Conservation (phyloP, 768 basidiomycete genomes). For the Mycena rosella region DNA sequence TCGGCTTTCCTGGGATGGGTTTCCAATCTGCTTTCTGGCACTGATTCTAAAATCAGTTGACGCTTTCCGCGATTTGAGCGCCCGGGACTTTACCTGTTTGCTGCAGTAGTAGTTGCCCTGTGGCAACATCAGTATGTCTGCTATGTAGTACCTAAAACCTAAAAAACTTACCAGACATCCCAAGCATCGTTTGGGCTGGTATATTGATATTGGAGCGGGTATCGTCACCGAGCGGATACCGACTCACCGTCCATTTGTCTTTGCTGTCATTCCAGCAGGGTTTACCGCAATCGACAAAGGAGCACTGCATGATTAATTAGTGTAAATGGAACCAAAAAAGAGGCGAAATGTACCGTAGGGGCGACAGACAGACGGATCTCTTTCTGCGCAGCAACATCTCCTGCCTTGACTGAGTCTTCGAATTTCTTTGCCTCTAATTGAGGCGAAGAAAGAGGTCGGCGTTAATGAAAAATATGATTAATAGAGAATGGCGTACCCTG, state of each 20-base stretch:
- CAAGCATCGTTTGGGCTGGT: conserved; percentile 24
- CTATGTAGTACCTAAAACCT: background rate
- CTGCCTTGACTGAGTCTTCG: conserved; percentile 14
- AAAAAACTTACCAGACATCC: conserved; percentile 23
- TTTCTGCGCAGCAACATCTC: conserved; percentile 14
- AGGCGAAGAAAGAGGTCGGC: too few species aligned
- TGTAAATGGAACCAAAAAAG: background rate
- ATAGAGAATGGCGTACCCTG: conserved; percentile 6
- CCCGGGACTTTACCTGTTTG: conserved; percentile 13
- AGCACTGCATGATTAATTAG: conserved; percentile 19
- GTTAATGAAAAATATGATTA: too few species aligned
- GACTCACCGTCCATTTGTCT: conserved; percentile 25
- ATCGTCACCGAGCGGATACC: background rate
- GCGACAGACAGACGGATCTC: conserved; percentile 26
- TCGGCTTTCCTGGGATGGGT: conserved; percentile 2
- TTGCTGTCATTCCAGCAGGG: conserved; percentile 15
- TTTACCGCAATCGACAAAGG: conserved; percentile 24
- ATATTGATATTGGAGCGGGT: background rate
- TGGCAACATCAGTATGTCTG: background rate
- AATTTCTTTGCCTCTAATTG: conserved; percentile 28
- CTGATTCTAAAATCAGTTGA: conserved; percentile 32
- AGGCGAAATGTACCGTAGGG: conserved; percentile 9
- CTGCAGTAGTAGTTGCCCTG: conserved; percentile 29
- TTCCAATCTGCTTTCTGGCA: conserved; percentile 55
- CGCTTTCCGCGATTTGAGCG: background rate